Evolutionary conservation across 2,329 filamentous ascomycete species (phyloP), one percentile per base, ranked within the genome.

Genomic region (Nemania sp.): DNA sequence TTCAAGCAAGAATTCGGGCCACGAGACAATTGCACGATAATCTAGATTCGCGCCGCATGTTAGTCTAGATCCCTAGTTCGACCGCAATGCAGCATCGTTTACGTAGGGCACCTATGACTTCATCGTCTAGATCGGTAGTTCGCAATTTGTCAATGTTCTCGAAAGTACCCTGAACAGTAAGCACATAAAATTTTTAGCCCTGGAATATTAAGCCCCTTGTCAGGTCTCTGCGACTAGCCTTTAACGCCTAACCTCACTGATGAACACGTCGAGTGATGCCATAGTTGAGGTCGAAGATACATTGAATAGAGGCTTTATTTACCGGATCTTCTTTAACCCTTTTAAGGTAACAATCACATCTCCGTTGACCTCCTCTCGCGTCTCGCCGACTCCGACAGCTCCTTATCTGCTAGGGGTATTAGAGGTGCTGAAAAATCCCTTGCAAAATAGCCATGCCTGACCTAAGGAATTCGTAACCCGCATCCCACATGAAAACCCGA

Each of bases 91-190:
- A 49, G 65, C 57, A 29, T 58, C 57, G 43, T 60, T 22, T 29
- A 22, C 41, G 32, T 32, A 6, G 26, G n/a, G 13, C 2, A 26
- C 45, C 62, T 65, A 68, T 68, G 66, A 68, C 66, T 62, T 68
- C 66, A 68, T 68, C 47, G 53, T 27, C 47, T 43, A 52, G 49
- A 29, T 54, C 20, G 32, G 52, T 41, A 26, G 52, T 26, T 43
- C 32, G 29, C 52, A 32, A 68, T 68, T 68, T 68, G 66, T 68
- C 66, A 68, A 65, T 62, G 47, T 45, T 47, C 51, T 41, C 29
- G 8, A 26, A 65, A 26, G 52, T 29, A 58, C 51, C 35, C 3
- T 41, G 20, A 68, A 65, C 58, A 68, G 66, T 68, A 68, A 68
- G 66, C 66, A 62, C 18, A 20, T 24, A 26, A 38, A 41, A 54